These are phyloP conservation scores for Nymphaea thermarum DNA, from an alignment of 164 flowering plant genomes.

Conservation along the genomic window DNA sequence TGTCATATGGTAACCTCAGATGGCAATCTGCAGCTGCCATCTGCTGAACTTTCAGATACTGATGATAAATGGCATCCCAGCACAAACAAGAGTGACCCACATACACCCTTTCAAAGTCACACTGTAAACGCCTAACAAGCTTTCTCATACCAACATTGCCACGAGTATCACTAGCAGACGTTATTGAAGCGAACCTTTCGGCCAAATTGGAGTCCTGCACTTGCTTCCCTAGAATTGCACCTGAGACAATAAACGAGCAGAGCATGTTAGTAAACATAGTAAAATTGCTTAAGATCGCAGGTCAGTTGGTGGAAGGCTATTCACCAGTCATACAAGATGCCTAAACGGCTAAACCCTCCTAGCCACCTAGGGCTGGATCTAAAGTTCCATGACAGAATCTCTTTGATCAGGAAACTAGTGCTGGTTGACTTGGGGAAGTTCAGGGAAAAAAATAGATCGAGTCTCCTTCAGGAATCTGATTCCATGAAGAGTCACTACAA, in stretches of 20 bases:
- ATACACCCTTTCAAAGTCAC: constrained; percentile 42
- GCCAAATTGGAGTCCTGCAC: constrained; percentile 12
- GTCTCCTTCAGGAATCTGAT: no score
- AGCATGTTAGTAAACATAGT: background rate
- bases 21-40: constrained; percentile 10
- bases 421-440: no score
- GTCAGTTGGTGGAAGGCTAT: no score
- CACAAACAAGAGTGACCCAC: constrained; percentile 52
- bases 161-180: constrained; percentile 35
- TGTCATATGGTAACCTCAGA: constrained; percentile 10
- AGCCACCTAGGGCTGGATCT: no score
- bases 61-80: constrained; percentile 37
- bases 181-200: constrained; percentile 8
- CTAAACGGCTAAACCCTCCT: no score
- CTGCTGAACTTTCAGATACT: constrained; percentile 26
- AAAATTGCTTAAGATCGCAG: no score
- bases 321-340: no score
- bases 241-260: constrained; percentile 8
- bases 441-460: no score
- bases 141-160: constrained; percentile 23
- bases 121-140: constrained; percentile 35
- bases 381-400: no score
- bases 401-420: no score
- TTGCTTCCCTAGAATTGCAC: constrained; percentile 19
- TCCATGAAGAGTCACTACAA: no score